Conservation (phyloP, 306 rosid species). For the Coriaria nepalensis region DNA sequence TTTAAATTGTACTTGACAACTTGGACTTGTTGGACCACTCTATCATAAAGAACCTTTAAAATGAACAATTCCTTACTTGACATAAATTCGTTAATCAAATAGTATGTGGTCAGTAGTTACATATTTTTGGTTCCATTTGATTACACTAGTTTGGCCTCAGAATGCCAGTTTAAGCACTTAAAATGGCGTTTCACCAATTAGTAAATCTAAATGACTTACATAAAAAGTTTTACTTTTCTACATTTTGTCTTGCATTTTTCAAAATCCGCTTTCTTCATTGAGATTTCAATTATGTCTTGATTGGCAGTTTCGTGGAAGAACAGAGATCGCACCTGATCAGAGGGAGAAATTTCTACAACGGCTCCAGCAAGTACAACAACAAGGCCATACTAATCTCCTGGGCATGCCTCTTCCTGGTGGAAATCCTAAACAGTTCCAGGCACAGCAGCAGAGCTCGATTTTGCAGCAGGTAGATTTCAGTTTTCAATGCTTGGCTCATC, state of each 20-base stretch:
- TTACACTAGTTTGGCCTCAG: too few species aligned
- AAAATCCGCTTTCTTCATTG: conserved; percentile 12
- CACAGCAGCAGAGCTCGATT: conserved; percentile 75
- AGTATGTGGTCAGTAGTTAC: too few species aligned
- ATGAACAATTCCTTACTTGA: too few species aligned
- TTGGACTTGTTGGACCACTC: too few species aligned
- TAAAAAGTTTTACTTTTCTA: neutral
- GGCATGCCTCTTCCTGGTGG: conserved; percentile 75
- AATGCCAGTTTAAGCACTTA: too few species aligned
- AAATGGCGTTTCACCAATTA: too few species aligned
- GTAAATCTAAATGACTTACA: too few species aligned
- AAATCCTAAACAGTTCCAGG: conserved; percentile 70
- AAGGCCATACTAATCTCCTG: conserved; percentile 66
- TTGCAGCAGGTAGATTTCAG: conserved; percentile 57
- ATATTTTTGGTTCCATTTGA: too few species aligned
- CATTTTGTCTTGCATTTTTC: neutral
- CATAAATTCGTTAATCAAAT: too few species aligned
- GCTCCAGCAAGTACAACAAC: conserved; percentile 92
- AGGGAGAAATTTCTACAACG: conserved; percentile 92
- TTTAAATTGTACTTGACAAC: too few species aligned
- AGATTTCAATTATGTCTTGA: conserved; percentile 22
- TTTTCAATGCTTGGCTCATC: conserved; percentile 8
- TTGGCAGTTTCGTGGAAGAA: conserved; percentile 85
- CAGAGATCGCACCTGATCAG: conserved; percentile 93
- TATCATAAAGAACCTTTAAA: too few species aligned